Percentiles rank a stretch among this genome's conserved stretches.
phyloP scores from a whole-genome alignment of 768 basidiomycete species.

The Termitomyces heimii region DNA sequence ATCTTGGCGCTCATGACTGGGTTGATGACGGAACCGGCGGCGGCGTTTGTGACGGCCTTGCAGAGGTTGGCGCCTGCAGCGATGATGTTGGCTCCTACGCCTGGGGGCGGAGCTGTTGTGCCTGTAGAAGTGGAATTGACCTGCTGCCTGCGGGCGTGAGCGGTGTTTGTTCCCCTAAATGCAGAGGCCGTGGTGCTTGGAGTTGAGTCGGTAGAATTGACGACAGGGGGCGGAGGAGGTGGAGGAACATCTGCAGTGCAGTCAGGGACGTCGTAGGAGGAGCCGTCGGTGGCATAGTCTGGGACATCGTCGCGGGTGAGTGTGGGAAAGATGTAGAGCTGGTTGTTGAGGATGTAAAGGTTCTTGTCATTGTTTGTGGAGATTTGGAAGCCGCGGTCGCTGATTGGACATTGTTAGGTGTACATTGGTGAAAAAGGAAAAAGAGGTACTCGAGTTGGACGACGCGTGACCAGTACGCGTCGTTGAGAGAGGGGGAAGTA shows the following conservation, averaged over 20 bases:
- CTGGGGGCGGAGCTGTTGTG: not conserved
- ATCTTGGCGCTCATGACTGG: conserved; percentile 76
- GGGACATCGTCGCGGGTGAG: conserved; percentile 59
- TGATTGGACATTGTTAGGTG: conserved; percentile 13
- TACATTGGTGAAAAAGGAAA: conserved; percentile 2
- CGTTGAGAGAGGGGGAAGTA: conserved; percentile 31
- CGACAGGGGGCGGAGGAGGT: not conserved
- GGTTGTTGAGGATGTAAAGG: conserved; percentile 57
- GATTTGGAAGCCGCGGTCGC: conserved; percentile 78
- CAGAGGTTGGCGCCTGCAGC: conserved; percentile 28
- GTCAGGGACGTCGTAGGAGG: conserved; percentile 58
- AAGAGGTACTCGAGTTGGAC: conserved; percentile 55
- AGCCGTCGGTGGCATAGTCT: conserved; percentile 44
- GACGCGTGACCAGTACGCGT: conserved; percentile 58
- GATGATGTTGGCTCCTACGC: not conserved
- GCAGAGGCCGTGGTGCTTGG: not conserved
- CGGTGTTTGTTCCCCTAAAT: not conserved
- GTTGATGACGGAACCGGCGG: conserved; percentile 48
- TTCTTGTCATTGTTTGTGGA: conserved; percentile 57
- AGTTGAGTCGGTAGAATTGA: conserved; percentile 4
- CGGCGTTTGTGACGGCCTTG: conserved; percentile 23
- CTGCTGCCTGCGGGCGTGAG: not conserved
- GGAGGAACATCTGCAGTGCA: conserved; percentile 40
- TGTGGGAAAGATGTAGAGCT: conserved; percentile 79
- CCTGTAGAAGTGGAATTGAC: not conserved